Conservation (phyloP, 2,329 filamentous ascomycete species). For the Colletotrichum higginsianum region DNA sequence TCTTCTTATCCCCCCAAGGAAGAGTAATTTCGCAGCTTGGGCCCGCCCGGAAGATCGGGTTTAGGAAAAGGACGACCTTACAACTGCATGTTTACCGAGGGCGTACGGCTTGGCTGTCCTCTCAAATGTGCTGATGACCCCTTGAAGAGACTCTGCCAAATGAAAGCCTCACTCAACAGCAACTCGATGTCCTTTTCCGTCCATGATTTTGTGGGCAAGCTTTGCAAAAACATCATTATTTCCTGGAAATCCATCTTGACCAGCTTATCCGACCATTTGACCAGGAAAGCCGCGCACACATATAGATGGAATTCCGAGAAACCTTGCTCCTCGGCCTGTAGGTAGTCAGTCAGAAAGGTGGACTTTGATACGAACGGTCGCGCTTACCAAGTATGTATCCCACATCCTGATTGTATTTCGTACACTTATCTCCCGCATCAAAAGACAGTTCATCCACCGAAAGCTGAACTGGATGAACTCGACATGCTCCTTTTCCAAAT, state of each 20-base stretch:
- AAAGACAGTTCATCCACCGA: constrained; percentile 98
- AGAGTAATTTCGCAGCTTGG: neutral
- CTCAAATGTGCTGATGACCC: constrained; percentile 92
- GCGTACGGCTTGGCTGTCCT: constrained; percentile 60
- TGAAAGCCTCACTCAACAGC: constrained; percentile 94
- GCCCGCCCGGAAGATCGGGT: too few species aligned
- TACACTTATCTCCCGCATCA: constrained; percentile 98
- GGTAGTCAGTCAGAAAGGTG: constrained; percentile 27
- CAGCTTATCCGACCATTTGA: constrained; percentile 97
- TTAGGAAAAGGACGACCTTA: constrained; percentile 29
- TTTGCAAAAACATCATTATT: constrained; percentile 99
- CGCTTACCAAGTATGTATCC: constrained; percentile 95
- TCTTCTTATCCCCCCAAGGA: neutral
- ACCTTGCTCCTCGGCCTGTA: constrained; percentile 94
- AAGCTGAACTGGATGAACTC: constrained; percentile 99
- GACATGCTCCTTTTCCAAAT: constrained; percentile 90
- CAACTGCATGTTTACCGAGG: constrained; percentile 58
- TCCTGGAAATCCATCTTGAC: constrained; percentile 98
- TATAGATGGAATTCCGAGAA: constrained; percentile 99
- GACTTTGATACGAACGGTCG: neutral
- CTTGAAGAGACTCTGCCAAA: constrained; percentile 98
- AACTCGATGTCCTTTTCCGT: constrained; percentile 99
- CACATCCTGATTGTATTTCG: constrained; percentile 99
- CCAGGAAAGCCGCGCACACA: constrained; percentile 96
- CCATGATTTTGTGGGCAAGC: constrained; percentile 92